phyloP scores from a whole-genome alignment of 352 stramenopile genomes.

The Globisporangium cystogenes region DNA sequence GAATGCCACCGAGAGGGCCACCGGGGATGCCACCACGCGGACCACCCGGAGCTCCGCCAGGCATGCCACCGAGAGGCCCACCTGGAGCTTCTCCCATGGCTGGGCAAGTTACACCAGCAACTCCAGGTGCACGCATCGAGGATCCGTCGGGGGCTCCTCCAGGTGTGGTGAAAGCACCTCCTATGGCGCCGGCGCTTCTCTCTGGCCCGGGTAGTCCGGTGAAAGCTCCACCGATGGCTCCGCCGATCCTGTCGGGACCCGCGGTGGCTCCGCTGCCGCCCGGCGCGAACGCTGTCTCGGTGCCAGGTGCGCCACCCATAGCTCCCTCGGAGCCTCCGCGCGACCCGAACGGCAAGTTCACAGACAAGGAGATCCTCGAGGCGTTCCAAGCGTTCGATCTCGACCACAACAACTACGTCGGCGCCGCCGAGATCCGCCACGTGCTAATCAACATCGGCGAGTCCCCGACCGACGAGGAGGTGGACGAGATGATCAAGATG shows the following conservation, averaged over 20 bases:
- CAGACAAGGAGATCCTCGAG: slow-evolving; percentile 90
- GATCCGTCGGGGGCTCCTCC: slow-evolving; percentile 78
- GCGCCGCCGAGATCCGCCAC: slow-evolving; percentile 89
- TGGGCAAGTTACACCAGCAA: slow-evolving; percentile 19
- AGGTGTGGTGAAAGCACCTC: slow-evolving; percentile 38
- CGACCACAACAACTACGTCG: slow-evolving; percentile 93
- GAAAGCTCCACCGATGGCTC: slow-evolving; percentile 49
- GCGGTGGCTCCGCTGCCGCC: slow-evolving; percentile 56
- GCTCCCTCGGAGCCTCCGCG: slow-evolving; percentile 68
- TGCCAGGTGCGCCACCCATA: slow-evolving; percentile 41
- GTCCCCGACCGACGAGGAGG: slow-evolving; percentile 92
- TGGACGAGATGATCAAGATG: slow-evolving; percentile 92
- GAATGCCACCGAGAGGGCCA: slow-evolving; percentile 1
- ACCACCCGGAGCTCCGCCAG: slow-evolving; percentile 8
- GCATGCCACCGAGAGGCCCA: slow-evolving; percentile 14
- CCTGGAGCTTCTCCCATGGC: slow-evolving; percentile 3
- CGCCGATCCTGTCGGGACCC: slow-evolving; percentile 55
- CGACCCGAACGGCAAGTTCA: slow-evolving; percentile 95
- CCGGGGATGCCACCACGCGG: slow-evolving; percentile 7
- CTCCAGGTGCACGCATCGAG: slow-evolving; percentile 75
- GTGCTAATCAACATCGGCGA: slow-evolving; percentile 95
- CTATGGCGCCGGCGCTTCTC: slow-evolving; percentile 52
- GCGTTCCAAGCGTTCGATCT: slow-evolving; percentile 92
- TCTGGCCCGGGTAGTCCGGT: slow-evolving; percentile 24
- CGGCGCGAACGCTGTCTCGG: slow-evolving; percentile 45